Conservation (phyloP, 768 basidiomycete genomes). For the Hebeloma cylindrosporum region DNA sequence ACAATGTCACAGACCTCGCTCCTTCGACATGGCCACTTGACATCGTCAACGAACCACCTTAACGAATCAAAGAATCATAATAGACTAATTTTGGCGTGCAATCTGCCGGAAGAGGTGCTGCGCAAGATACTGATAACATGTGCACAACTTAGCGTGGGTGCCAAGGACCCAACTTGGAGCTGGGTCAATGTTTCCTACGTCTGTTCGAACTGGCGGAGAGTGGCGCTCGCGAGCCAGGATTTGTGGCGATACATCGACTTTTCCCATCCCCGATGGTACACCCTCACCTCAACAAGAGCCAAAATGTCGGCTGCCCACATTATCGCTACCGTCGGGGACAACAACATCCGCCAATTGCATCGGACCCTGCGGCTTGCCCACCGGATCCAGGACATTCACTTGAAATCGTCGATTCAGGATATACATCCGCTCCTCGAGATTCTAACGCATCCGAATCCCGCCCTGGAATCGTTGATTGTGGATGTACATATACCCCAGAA, state of each 20-base stretch:
- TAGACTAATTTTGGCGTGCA: conserved; percentile 17
- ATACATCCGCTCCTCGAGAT: conserved; percentile 35
- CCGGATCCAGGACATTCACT: conserved; percentile 34
- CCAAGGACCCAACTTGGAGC: conserved; percentile 26
- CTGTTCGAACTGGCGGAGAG: conserved; percentile 37
- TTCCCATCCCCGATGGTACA: conserved; percentile 33
- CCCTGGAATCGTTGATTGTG: conserved; percentile 34
- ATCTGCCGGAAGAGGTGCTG: conserved; percentile 30
- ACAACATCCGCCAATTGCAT: conserved; percentile 31
- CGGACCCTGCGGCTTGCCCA: conserved; percentile 36
- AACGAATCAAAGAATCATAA: conserved; percentile 19
- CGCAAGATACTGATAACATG: conserved; percentile 31
- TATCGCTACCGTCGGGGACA: conserved; percentile 27
- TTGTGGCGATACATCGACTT: conserved; percentile 43
- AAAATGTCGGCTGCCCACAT: conserved; percentile 34
- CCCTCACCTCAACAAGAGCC: conserved; percentile 32
- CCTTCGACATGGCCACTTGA: conserved; percentile 22
- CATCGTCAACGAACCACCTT: conserved; percentile 13
- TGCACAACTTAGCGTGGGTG: conserved; percentile 18
- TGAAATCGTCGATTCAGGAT: conserved; percentile 34
- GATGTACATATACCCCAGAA: conserved; percentile 25
- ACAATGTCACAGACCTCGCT: conserved; percentile 16
- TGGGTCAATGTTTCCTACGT: conserved; percentile 38
- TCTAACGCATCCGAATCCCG: conserved; percentile 36
- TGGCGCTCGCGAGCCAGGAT: conserved; percentile 30